phyloP scores from a whole-genome alignment of 441 rosid genomes.

The Brassica balearica region DNA sequence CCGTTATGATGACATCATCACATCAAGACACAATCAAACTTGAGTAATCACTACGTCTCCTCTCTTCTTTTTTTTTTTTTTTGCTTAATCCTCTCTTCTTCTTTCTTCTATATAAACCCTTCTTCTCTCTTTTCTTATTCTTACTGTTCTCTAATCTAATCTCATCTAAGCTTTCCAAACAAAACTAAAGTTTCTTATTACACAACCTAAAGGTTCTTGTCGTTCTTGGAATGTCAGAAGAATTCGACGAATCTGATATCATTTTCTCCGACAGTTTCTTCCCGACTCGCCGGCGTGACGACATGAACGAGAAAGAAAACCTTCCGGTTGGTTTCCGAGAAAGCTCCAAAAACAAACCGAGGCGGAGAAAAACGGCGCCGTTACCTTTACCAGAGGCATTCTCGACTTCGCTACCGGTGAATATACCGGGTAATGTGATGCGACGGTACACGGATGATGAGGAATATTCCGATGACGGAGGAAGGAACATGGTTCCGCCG shows the following conservation, averaged over 20 bases:
- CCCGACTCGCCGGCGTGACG: slow-evolving; percentile 20
- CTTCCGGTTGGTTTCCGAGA: slow-evolving; percentile 23
- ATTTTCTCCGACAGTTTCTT: slow-evolving; percentile 54
- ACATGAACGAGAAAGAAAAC: slow-evolving; percentile 29
- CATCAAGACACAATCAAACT: slow-evolving; percentile 23
- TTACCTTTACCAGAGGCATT: slow-evolving; percentile 23
- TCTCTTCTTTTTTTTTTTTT: not conserved
- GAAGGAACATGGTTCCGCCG: slow-evolving; percentile 64
- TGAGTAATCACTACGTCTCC: slow-evolving; percentile 46
- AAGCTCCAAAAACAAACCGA: slow-evolving; percentile 18
- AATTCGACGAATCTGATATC: slow-evolving; percentile 80
- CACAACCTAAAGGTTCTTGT: not conserved
- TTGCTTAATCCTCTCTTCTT: not conserved
- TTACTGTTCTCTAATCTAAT: slow-evolving; percentile 29
- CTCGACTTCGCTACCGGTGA: slow-evolving; percentile 54
- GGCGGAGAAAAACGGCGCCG: slow-evolving; percentile 38
- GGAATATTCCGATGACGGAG: slow-evolving; percentile 47
- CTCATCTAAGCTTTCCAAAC: not conserved
- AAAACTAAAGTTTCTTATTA: not conserved
- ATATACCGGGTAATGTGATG: slow-evolving; percentile 50
- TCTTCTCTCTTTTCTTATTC: not conserved
- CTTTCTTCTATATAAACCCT: slow-evolving; percentile 3
- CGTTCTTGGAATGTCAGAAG: slow-evolving; percentile 60
- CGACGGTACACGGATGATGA: slow-evolving; percentile 38
- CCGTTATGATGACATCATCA: slow-evolving; percentile 43